Base-by-base conservation (phyloP, 208 protist species). In the Leptomonas seymouri region DNA sequence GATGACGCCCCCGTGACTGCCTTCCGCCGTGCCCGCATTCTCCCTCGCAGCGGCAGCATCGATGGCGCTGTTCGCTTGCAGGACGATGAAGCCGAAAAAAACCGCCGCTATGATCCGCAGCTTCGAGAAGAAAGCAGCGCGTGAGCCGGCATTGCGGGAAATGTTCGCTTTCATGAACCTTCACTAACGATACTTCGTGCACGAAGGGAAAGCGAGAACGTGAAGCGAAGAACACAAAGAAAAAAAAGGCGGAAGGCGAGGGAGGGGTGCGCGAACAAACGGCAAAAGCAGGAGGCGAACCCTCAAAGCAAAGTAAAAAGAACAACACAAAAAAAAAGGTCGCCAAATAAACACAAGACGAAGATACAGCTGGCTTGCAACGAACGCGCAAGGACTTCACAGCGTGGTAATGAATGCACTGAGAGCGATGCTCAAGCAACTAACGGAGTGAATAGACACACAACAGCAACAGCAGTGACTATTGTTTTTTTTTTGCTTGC, bases 181-280 rank as follows among this genome's bases (percentile, higher is more conserved):
- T 20, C 6, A 28, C 8, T 15, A 28, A n/a, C 31, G 39, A 53
- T 16, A 63, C 4, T 50, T 31, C 23, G 12, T 21, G n/a, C n/a
- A n/a, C n/a, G n/a, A n/a, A n/a, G n/a, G n/a, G n/a, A n/a, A n/a
- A n/a, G n/a, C n/a, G n/a, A n/a, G n/a, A n/a, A n/a, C n/a, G n/a
- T n/a, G n/a, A 28, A 62, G 31, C 27, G 27, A 42, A 53, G 50
- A 15, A 51, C 27, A 64, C 8, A 74, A 65, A 27, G 58, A 53
- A 57, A 11, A 44, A 45, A 27, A 39, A 42, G 59, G 27, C 21
- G 45, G 69, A 64, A 58, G 31, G n/a, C 21, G 69, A 69, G 45
- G 42, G 51, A 50, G 71, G 58, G 25, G 58, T 44, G 15, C 30
- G 28, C 15, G 51, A 21, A 44, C n/a, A 41, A 42, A 45, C 28